Evolutionary conservation across 345 rosid genomes (phyloP).

Genomic region (Iberis pinnata): DNA sequence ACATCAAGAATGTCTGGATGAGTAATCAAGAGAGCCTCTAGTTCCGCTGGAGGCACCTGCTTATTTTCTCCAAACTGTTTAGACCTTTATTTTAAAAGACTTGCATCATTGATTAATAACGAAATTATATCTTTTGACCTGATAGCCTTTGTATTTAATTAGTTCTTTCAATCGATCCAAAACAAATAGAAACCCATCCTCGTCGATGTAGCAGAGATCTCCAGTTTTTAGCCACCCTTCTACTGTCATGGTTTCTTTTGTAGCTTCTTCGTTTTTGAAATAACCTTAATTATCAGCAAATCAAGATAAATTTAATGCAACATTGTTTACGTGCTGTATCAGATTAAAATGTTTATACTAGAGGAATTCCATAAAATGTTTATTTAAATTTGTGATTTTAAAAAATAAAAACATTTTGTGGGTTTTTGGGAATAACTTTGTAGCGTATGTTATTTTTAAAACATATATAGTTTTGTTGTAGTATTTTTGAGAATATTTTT

Average conservation of each 20-base stretch:
- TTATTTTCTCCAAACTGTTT: too few species aligned
- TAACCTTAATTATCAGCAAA: conserved; percentile 41
- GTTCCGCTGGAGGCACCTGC: conserved; percentile 89
- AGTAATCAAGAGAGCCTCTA: conserved; percentile 60
- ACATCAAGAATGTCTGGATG: conserved; percentile 63
- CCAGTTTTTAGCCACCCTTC: conserved; percentile 92
- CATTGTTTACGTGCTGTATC: too few species aligned
- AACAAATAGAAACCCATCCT: conserved; percentile 63
- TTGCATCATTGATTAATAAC: neutral
- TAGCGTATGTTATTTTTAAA: too few species aligned
- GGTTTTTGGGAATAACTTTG: too few species aligned
- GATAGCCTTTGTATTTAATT: conserved; percentile 84
- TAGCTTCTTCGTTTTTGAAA: conserved; percentile 59
- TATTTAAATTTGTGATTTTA: too few species aligned
- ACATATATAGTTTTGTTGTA: too few species aligned
- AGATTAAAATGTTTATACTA: neutral
- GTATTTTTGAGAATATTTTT: too few species aligned
- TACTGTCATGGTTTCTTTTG: conserved; percentile 45
- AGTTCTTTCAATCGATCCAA: conserved; percentile 83
- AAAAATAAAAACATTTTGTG: too few species aligned
- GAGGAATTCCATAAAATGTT: too few species aligned
- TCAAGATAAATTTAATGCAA: neutral
- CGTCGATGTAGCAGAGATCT: conserved; percentile 73
- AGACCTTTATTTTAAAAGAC: too few species aligned
- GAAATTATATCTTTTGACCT: conserved; percentile 33